phyloP scores from a whole-genome alignment of 179 eudicot species.

The Sideroxylon spinosum region DNA sequence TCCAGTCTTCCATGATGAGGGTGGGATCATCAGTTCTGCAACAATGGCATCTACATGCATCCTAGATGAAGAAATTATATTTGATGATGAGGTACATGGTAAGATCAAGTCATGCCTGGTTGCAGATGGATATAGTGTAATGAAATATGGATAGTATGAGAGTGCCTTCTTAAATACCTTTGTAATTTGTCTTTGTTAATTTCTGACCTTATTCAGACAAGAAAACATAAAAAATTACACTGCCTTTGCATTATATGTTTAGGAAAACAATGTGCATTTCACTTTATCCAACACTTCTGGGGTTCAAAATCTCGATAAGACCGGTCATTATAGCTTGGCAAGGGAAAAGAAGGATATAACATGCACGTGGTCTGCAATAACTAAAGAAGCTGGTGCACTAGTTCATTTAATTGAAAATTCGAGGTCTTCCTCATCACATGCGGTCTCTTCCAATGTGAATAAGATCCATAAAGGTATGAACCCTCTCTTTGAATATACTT shows the following conservation, averaged over 20 bases:
- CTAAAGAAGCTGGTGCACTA: conserved; percentile 35
- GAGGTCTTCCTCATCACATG: conserved; percentile 18
- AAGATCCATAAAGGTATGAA: conserved; percentile 29
- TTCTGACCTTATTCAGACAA: conserved; percentile 7
- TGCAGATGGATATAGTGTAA: neutral
- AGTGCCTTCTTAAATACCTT: neutral
- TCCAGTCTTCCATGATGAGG: conserved; percentile 43
- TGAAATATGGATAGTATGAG: neutral
- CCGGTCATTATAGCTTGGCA: conserved; percentile 23
- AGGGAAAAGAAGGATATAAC: conserved; percentile 22
- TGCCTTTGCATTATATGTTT: conserved; percentile 10
- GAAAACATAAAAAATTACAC: conserved; percentile 13
- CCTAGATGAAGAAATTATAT: conserved; percentile 32
- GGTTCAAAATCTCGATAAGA: conserved; percentile 30
- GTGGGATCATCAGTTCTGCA: conserved; percentile 21
- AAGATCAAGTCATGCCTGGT: conserved; percentile 9
- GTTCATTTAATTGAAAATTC: conserved; percentile 27
- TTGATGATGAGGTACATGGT: conserved; percentile 43
- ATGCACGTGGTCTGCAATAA: conserved; percentile 35
- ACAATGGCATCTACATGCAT: conserved; percentile 14
- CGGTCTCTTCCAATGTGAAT: conserved; percentile 20
- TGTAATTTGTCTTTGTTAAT: neutral
- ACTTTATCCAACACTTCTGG: conserved; percentile 17
- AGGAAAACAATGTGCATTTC: conserved; percentile 21
- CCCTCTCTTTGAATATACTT: neutral